Conservation (phyloP, 139 green algal genomes). For the Micromonas pusilla region DNA sequence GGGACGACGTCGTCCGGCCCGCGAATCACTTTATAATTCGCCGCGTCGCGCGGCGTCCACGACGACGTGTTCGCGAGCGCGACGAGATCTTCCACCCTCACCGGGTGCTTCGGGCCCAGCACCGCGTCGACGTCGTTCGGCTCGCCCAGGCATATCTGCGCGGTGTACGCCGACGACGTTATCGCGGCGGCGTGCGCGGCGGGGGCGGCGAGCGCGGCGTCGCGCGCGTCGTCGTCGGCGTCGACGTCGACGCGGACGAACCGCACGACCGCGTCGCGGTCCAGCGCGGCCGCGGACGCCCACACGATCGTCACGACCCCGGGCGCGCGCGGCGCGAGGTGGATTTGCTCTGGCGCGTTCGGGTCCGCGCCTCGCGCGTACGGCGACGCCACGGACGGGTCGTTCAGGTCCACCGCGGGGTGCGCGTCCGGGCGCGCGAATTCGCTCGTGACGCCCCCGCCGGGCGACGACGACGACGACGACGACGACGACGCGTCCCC, state of each 20-base stretch:
- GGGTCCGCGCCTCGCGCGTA: not conserved
- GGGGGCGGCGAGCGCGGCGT: not conserved
- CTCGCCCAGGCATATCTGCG: slow-evolving; percentile 12
- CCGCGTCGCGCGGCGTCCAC: slow-evolving; percentile 8
- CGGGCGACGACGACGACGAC: not conserved
- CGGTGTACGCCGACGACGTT: not conserved
- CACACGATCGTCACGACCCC: not conserved
- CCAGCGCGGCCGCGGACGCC: not conserved
- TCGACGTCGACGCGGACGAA: not conserved
- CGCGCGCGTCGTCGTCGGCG: not conserved
- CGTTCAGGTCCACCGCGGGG: not conserved
- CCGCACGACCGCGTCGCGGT: not conserved
- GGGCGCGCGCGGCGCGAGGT: not conserved
- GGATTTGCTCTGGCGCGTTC: not conserved
- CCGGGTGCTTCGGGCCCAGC: not conserved
- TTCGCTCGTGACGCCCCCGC: not conserved
- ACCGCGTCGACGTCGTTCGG: not conserved
- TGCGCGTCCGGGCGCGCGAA: not conserved
- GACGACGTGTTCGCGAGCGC: slow-evolving; percentile 14
- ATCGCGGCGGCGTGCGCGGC: not conserved
- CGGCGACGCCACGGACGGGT: not conserved
- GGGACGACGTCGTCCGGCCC: slow-evolving; percentile 14
- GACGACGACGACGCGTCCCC: not conserved
- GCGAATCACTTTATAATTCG: not conserved
- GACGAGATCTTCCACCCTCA: not conserved